These are phyloP conservation scores for Lanmaoa rubissima DNA, from an alignment of 768 basidiomycete genomes.

Conservation along the genomic window DNA sequence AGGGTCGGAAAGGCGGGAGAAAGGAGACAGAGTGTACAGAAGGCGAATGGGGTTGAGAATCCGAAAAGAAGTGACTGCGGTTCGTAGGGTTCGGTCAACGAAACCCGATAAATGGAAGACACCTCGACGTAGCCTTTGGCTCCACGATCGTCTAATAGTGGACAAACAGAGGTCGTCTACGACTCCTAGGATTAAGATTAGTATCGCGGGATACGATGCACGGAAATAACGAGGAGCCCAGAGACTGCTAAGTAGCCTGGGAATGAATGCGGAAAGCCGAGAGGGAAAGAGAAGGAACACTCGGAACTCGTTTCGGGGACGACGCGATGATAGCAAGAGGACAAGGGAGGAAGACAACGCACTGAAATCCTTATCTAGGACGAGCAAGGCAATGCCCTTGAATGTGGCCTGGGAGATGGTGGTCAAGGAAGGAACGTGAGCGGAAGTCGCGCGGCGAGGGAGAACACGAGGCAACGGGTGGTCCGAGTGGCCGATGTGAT, in stretches of 20 bases:
- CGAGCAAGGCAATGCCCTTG: not conserved
- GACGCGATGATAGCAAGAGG: not conserved
- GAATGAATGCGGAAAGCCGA: not conserved
- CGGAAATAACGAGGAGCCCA: slow-evolving; percentile 6
- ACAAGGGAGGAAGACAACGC: not conserved
- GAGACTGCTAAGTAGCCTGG: not conserved
- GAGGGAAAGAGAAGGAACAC: not conserved
- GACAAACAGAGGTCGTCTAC: slow-evolving; percentile 5
- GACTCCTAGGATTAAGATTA: slow-evolving; percentile 9
- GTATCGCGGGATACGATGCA: slow-evolving; percentile 1
- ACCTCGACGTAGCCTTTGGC: slow-evolving; percentile 17
- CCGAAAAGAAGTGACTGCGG: slow-evolving; percentile 9
- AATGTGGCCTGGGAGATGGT: not conserved
- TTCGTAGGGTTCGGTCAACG: slow-evolving; percentile 25
- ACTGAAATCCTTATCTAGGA: slow-evolving; percentile 15
- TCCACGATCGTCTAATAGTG: slow-evolving; percentile 8
- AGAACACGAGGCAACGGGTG: slow-evolving; percentile 21
- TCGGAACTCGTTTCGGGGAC: not conserved
- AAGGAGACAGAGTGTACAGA: not conserved
- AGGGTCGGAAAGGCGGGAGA: not conserved
- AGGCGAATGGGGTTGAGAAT: slow-evolving; percentile 11
- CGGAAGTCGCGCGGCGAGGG: slow-evolving; percentile 13
- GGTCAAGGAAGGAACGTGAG: not conserved
- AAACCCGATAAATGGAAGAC: slow-evolving; percentile 15
- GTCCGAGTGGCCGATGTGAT: slow-evolving; percentile 1